Percentiles rank a stretch among this genome's conserved stretches.
These are phyloP conservation scores for Vicia sativa DNA, from an alignment of 306 rosid genomes.

Conservation along the genomic window DNA sequence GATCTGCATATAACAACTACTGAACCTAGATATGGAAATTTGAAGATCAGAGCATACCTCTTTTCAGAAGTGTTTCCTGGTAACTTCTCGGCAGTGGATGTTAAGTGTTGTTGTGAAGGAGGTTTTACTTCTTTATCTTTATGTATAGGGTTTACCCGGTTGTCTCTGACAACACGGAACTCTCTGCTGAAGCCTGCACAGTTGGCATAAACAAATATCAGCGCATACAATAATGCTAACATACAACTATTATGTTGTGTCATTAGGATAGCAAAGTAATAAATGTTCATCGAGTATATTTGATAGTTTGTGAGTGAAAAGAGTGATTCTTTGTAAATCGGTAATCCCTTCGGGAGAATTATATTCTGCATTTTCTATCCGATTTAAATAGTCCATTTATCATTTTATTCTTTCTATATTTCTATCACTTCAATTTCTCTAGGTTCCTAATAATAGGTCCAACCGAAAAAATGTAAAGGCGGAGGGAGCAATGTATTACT, in stretches of 20 bases:
- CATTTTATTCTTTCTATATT: not conserved
- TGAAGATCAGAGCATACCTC: slow-evolving; percentile 53
- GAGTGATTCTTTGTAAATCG: not conserved
- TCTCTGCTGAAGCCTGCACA: slow-evolving; percentile 73
- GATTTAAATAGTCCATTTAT: not conserved
- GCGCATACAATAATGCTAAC: slow-evolving; percentile 13
- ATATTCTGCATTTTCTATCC: slow-evolving; percentile 4
- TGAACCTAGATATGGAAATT: slow-evolving; percentile 3
- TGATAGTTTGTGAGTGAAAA: slow-evolving; percentile 1
- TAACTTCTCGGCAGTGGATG: slow-evolving; percentile 46
- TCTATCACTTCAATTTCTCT: not conserved
- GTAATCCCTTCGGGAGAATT: not conserved
- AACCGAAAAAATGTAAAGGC: too few relatives aligned
- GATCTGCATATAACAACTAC: slow-evolving; percentile 7
- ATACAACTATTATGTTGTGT: not conserved
- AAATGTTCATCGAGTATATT: not conserved
- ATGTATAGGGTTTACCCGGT: slow-evolving; percentile 63
- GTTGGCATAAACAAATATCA: slow-evolving; percentile 40
- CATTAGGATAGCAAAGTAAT: not conserved
- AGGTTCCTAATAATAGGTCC: too few relatives aligned
- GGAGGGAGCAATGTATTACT: too few relatives aligned
- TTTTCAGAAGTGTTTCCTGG: slow-evolving; percentile 50
- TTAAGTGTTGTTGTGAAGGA: slow-evolving; percentile 45
- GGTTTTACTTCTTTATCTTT: slow-evolving; percentile 78
- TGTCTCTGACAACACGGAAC: slow-evolving; percentile 95